Base-by-base conservation (phyloP, 2,329 filamentous ascomycete genomes). In the Plectosphaerella sp. region DNA sequence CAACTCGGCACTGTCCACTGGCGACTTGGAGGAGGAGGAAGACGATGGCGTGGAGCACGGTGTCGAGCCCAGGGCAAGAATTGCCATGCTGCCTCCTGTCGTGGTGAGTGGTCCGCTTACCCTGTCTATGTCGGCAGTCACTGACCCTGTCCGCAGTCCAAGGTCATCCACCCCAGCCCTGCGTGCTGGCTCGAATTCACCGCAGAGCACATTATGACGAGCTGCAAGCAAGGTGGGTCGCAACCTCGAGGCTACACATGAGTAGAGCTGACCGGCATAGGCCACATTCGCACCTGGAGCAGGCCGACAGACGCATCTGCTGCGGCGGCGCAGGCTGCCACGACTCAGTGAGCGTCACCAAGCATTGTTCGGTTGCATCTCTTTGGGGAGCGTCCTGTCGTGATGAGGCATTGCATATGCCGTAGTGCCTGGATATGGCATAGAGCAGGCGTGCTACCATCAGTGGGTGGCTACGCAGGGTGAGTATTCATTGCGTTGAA, bases 161-260 rank as follows among this genome's bases (percentile, higher is more conserved):
- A 96, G 69, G 76, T 81, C 12, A 84, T 96, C 36, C 91, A 96
- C 67, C 83, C 86, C 55, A 91, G 97, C 69, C 91, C 92, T 50
- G 76, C 96, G 45, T 89, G 84, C 67, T 96, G 92, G 87, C 72
- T 99, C 39, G 89, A 86, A n/a, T 99, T 99, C 62, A 92, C 93
- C 51, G 88, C 97, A 66, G 87, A 96, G 62, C 88, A 88, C 57
- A 96, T 99, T 59, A 86, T 97, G 64, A 97, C 91, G 36, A 91
- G 90, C 59, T 97, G 91, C 72, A 88, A 91, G 65, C 89, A 86
- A 72, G 93, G 93, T 95, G 75, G 69, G 86, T 76, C 49, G n/a
- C 7, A 18, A 3, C 41, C 41, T 20, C 18, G n/a, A 16, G 10
- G 16, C 18, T 20, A n/a, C 41, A n/a, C 16, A 6, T 16, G 41